phyloP scores from a whole-genome alignment of 371 early-diverging fungal genomes.

The Mucor piriformis region DNA sequence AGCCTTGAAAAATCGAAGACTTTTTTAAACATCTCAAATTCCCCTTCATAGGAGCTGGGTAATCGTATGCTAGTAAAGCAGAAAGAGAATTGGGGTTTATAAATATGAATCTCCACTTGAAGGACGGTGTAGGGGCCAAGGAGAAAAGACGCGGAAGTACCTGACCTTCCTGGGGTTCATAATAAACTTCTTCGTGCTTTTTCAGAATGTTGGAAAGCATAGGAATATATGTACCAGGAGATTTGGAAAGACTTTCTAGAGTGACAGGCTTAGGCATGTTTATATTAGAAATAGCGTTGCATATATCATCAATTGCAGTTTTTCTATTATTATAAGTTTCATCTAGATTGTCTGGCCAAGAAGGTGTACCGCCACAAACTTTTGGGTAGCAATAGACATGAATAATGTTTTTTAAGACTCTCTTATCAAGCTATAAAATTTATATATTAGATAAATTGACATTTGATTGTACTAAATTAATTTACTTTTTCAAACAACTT shows the following conservation, averaged over 20 bases:
- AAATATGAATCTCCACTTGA: conserved; percentile 8
- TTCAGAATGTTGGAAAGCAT: neutral
- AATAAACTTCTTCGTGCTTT: neutral
- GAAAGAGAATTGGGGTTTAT: neutral
- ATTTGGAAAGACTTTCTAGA: neutral
- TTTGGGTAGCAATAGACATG: conserved; percentile 3
- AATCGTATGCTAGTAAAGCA: conserved; percentile 4
- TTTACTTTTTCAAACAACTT: too few species aligned
- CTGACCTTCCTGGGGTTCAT: neutral
- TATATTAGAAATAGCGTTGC: neutral
- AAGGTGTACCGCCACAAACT: conserved; percentile 7
- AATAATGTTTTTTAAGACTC: neutral
- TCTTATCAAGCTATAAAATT: too few species aligned
- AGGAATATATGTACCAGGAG: conserved; percentile 5
- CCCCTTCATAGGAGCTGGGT: conserved; percentile 1
- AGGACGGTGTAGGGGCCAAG: neutral
- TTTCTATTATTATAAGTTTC: conserved; percentile 11
- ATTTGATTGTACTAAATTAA: too few species aligned
- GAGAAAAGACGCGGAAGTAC: neutral
- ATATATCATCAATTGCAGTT: conserved; percentile 2
- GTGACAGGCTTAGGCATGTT: conserved; percentile 11
- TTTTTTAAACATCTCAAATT: conserved; percentile 2
- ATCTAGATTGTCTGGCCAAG: conserved; percentile 3
- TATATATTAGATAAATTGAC: too few species aligned
- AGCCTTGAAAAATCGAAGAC: conserved; percentile 7